Evolutionary conservation across 768 basidiomycete species (phyloP).

Genomic region (Chiua virens): DNA sequence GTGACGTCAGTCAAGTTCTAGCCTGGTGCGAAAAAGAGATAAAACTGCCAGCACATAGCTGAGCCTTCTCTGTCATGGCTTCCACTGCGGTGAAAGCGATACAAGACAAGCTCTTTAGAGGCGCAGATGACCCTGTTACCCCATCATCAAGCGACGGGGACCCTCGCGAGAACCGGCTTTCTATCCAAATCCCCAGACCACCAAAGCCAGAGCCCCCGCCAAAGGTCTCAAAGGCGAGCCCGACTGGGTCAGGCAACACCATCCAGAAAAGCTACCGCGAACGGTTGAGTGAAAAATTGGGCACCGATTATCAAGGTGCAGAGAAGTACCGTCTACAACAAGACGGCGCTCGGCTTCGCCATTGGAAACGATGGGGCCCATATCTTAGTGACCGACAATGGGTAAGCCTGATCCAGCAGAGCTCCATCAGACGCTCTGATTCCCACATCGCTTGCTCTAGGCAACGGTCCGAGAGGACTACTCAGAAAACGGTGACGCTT

Average conservation of each 20-base stretch:
- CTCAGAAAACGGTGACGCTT: slow-evolving; percentile 93
- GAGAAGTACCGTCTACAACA: slow-evolving; percentile 87
- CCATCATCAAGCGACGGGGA: slow-evolving; percentile 25
- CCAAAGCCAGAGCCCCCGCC: slow-evolving; percentile 37
- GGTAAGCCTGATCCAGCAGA: slow-evolving; percentile 50
- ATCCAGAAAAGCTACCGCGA: slow-evolving; percentile 53
- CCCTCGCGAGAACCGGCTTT: slow-evolving; percentile 40
- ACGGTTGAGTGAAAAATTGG: slow-evolving; percentile 62
- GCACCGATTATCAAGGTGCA: slow-evolving; percentile 70
- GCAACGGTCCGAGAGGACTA: slow-evolving; percentile 99
- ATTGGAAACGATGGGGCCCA: slow-evolving; percentile 99
- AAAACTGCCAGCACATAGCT: slow-evolving; percentile 1
- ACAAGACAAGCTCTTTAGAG: slow-evolving; percentile 72
- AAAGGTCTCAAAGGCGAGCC: slow-evolving; percentile 43
- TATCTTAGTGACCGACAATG: slow-evolving; percentile 98
- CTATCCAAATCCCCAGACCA: slow-evolving; percentile 71
- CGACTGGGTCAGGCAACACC: slow-evolving; percentile 16
- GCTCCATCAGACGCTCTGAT: background rate
- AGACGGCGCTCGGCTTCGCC: slow-evolving; percentile 72
- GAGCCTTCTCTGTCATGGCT: slow-evolving; percentile 34
- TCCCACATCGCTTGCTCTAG: slow-evolving; percentile 40
- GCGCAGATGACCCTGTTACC: slow-evolving; percentile 27
- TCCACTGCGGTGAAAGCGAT: slow-evolving; percentile 57
- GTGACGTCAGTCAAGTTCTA: slow-evolving; percentile 23
- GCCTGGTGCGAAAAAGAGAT: background rate